Conservation (phyloP, 768 basidiomycete species). For the Grammothele lineata region DNA sequence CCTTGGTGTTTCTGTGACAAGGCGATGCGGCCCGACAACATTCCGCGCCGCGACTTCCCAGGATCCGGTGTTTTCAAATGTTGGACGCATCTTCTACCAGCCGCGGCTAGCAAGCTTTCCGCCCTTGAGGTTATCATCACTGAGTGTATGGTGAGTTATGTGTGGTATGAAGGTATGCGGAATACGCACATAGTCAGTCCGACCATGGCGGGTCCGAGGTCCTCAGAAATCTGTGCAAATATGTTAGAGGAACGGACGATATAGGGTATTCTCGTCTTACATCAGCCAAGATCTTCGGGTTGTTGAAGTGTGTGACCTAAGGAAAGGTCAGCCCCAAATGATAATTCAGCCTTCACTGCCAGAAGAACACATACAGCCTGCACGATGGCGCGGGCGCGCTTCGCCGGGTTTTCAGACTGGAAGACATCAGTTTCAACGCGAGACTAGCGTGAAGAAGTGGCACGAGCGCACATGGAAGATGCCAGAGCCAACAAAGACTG, state of each 20-base stretch:
- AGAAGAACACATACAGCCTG: constrained; percentile 61
- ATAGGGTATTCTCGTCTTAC: constrained; percentile 30
- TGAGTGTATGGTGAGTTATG: constrained; percentile 24
- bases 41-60: no score
- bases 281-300: constrained; percentile 88
- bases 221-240: constrained; percentile 58
- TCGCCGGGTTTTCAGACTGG: constrained; percentile 89
- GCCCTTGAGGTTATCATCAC: constrained; percentile 64
- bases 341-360: not conserved
- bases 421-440: constrained; percentile 3
- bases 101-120: constrained; percentile 68
- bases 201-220: constrained; percentile 91
- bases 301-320: constrained; percentile 91
- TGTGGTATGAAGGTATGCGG: not conserved
- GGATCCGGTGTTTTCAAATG: not conserved
- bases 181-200: constrained; percentile 77
- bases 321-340: not conserved
- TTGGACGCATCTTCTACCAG: constrained; percentile 33
- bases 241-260: no score
- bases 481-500: constrained; percentile 97
- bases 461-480: constrained; percentile 79
- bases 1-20: no score
- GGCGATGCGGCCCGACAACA: no score
- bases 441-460: no score
- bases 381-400: constrained; percentile 92